A percentile compares a stretch with the other conserved stretches of the same genome.
Conservation (phyloP, 257 asterid genomes). For the Capsicum pubescens region DNA sequence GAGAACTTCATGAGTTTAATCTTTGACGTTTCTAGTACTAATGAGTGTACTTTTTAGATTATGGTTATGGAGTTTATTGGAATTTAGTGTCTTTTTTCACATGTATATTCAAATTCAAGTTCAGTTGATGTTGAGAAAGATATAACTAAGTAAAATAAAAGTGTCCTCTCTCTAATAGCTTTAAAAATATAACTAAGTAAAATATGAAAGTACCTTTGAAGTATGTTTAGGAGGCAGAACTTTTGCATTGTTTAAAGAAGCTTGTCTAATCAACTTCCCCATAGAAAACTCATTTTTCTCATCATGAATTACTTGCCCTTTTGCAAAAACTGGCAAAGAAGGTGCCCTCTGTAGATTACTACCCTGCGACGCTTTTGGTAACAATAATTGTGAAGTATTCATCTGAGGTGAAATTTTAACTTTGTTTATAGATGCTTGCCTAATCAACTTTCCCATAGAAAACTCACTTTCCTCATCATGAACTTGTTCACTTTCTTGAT, state of each 20-base stretch:
- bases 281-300: conserved; percentile 52
- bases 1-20: neutral
- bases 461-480: conserved; percentile 55
- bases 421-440: conserved; percentile 62
- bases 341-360: conserved; percentile 32
- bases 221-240: conserved; percentile 31
- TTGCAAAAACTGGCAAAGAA: conserved; percentile 42
- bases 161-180: neutral
- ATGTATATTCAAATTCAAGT: neutral
- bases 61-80: neutral
- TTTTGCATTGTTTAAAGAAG: conserved; percentile 46
- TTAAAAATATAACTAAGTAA: neutral
- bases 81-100: neutral
- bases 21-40: neutral
- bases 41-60: neutral
- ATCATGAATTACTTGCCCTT: conserved; percentile 35
- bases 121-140: neutral
- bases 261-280: conserved; percentile 71
- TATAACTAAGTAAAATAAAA: neutral
- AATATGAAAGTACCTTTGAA: conserved; percentile 41
- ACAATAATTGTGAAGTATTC: neutral
- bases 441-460: conserved; percentile 59
- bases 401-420: conserved; percentile 27
- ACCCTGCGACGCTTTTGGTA: neutral
- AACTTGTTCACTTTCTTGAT: conserved; percentile 5